These are phyloP conservation scores for Corchorus olitorius DNA, from an alignment of 345 rosid species.

Conservation along the genomic window DNA sequence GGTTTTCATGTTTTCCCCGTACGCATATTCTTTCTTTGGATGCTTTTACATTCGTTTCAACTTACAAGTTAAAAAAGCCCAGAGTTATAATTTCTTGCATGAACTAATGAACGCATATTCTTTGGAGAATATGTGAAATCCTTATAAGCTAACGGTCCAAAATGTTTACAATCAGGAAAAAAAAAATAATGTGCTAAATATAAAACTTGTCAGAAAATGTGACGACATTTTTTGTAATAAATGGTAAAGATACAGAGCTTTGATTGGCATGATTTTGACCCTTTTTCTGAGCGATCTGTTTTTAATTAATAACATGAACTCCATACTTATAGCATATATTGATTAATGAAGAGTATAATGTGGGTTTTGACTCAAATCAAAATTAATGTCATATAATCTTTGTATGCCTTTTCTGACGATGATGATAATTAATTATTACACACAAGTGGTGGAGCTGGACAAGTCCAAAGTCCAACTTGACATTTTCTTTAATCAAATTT, in stretches of 20 bases:
- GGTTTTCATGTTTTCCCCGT: no score
- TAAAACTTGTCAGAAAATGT: background rate
- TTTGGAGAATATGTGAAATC: background rate
- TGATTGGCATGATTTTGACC: background rate
- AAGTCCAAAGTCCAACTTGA: no score
- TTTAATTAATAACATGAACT: no score
- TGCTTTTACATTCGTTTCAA: background rate
- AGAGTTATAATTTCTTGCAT: background rate
- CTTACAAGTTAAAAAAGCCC: background rate
- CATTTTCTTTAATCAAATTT: no score
- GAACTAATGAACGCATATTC: background rate
- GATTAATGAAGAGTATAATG: background rate
- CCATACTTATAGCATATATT: no score
- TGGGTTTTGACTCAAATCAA: background rate
- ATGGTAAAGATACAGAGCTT: background rate
- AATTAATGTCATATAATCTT: no score
- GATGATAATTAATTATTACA: no score
- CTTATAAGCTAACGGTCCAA: conserved; percentile 3
- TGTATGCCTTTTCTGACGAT: no score
- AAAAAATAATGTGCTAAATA: background rate
- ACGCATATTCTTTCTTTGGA: conserved; percentile 10
- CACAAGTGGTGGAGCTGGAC: no score
- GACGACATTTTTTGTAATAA: conserved; percentile 4
- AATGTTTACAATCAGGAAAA: background rate
- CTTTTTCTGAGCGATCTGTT: background rate